Percentiles rank a stretch among this genome's conserved stretches.
phyloP scores from a whole-genome alignment of 345 rosid species.

The Hypericum perforatum region DNA sequence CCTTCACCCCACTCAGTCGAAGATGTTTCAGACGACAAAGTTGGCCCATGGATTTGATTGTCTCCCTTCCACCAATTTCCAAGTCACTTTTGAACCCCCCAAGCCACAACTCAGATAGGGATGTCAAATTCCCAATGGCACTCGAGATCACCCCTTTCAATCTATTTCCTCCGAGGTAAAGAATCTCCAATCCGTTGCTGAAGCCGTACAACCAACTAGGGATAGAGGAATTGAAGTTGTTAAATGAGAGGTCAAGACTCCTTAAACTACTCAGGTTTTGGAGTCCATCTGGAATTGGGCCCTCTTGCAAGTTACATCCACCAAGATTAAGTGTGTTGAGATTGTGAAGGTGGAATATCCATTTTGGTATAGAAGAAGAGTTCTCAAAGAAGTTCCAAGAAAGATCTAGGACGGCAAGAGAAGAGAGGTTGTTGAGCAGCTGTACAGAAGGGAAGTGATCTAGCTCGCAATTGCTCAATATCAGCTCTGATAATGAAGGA shows the following conservation, averaged over 20 bases:
- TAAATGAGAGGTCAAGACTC: background rate
- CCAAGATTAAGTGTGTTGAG: background rate
- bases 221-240: background rate
- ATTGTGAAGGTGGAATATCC: background rate
- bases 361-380: background rate
- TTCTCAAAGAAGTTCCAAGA: background rate
- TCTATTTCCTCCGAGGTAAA: background rate
- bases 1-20: no score
- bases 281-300: constrained; percentile 3
- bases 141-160: constrained; percentile 1
- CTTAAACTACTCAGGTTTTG: background rate
- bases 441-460: background rate
- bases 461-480: background rate
- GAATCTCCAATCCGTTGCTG: background rate
- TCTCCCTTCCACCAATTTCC: background rate
- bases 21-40: no score
- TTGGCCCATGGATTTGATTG: no score
- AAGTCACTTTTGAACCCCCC: background rate
- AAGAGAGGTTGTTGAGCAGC: background rate
- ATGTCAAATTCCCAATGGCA: background rate
- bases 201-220: no score
- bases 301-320: background rate
- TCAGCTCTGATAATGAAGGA: background rate
- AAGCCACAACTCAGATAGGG: background rate
- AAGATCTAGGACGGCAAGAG: background rate